Evolutionary conservation across 139 green algal species (phyloP), one percentile per base, ranked within the genome.

Genomic region (Tetradesmus obliquus): DNA sequence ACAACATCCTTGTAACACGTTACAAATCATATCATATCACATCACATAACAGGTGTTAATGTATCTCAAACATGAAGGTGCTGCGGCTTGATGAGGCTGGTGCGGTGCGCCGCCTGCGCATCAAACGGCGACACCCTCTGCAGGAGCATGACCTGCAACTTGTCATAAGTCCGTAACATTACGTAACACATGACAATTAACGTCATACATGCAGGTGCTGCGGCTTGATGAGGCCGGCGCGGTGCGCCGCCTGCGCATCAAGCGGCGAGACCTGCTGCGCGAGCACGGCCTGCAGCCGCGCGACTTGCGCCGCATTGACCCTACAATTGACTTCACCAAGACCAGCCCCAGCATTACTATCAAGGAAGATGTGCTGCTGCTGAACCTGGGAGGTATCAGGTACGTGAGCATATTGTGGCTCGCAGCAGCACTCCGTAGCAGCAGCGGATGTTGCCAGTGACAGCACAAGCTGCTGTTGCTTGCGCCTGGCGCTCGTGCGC

Each of bases 301-400:
- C 8, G 98, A 99, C 91, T 90, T 99, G 83, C 94, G 98, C 13
- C 95, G 97, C 53, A 97, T 99, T 58, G 98, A 99, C 93, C 97
- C 97, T 17, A 95, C 95, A 4, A 94, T 99, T n/a, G 93, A 95
- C 82, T 94, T 96, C 87, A 97, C 94, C 45, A 97, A 97, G 85
- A 96, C 96, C 13, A 95, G 96, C 0, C 96, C 96, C 53, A 96
- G 93, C 87, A 97, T 99, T 83, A 97, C 95, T 17, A 95, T 98
- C 86, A 98, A 98, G 91, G 98, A 99, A 62, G 95, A 97, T 58
- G 96, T 95, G 20, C 91, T 99, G 79, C 94, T 99, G 80, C 93
- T 99, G 82, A 98, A 98, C 94, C 92, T 99, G 55, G 96, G 97
- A 0, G 96, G 96, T 55, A 94, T 99, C 79, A 92, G 96, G 95